phyloP scores from a whole-genome alignment of 768 basidiomycete species.

The Mycena kentingensis region DNA sequence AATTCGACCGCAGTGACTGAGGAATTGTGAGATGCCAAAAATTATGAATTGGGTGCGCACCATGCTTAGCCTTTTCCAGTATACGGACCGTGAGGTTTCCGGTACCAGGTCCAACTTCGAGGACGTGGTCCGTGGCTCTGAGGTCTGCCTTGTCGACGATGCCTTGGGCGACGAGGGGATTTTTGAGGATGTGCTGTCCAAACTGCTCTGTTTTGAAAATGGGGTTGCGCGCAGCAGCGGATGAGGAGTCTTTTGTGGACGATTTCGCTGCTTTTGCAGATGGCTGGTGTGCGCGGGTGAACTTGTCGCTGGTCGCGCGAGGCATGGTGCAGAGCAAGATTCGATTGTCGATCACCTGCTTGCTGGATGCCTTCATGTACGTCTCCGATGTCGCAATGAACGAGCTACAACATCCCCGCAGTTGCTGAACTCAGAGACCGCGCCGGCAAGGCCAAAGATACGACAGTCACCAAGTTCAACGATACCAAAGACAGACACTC shows the following conservation, averaged over 20 bases:
- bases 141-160: constrained; percentile 76
- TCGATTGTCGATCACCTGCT: background rate
- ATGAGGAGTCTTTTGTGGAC: constrained; percentile 34
- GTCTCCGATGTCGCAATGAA: background rate
- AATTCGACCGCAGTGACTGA: constrained; percentile 86
- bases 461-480: constrained; percentile 50
- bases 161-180: constrained; percentile 85
- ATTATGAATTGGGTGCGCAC: background rate
- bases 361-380: background rate
- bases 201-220: constrained; percentile 95
- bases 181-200: constrained; percentile 98
- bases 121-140: constrained; percentile 90
- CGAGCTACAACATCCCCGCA: constrained; percentile 21
- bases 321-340: constrained; percentile 52
- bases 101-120: constrained; percentile 97
- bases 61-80: constrained; percentile 88
- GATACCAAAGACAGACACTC: constrained; percentile 58
- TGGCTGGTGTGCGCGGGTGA: constrained; percentile 68
- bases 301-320: constrained; percentile 74
- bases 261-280: constrained; percentile 51
- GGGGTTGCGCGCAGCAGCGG: constrained; percentile 69
- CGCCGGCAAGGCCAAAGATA: constrained; percentile 63
- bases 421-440: constrained; percentile 70
- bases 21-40: background rate
- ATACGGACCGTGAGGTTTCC: constrained; percentile 95